Conservation (phyloP, 1,284 basidiomycete genomes). For the Volvariella surrecta region DNA sequence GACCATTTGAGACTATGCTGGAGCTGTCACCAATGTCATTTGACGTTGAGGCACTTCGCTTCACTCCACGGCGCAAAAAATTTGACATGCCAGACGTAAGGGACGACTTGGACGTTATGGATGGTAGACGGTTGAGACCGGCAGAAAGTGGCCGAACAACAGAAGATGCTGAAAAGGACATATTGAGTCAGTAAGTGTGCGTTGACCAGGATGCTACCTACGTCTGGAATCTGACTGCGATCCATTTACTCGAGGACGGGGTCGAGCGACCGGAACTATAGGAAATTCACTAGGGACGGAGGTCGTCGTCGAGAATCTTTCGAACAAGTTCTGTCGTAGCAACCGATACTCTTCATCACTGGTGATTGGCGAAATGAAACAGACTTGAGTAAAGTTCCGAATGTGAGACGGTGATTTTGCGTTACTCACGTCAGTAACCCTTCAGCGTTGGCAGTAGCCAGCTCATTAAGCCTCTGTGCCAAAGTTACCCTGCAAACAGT, state of each 20-base stretch:
- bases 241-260: slow-evolving; percentile 19
- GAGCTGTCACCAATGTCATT: slow-evolving; percentile 40
- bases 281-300: slow-evolving; percentile 51
- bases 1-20: slow-evolving; percentile 43
- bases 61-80: slow-evolving; percentile 48
- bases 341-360: slow-evolving; percentile 76
- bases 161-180: slow-evolving; percentile 9
- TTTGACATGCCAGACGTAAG: slow-evolving; percentile 50
- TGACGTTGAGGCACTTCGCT: slow-evolving; percentile 34
- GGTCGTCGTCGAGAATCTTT: slow-evolving; percentile 53
- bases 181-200: neutral
- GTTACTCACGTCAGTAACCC: slow-evolving; percentile 61
- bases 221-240: slow-evolving; percentile 20
- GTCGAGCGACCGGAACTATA: slow-evolving; percentile 41
- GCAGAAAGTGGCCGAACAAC: slow-evolving; percentile 32
- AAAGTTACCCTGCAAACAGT: slow-evolving; percentile 45
- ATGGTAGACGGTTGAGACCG: slow-evolving; percentile 48
- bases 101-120: slow-evolving; percentile 52
- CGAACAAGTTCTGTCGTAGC: slow-evolving; percentile 68
- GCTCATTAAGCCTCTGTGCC: slow-evolving; percentile 67
- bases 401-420: no score
- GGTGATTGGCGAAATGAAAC: no score
- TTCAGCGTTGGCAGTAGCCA: slow-evolving; percentile 69
- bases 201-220: slow-evolving; percentile 9
- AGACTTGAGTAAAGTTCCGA: slow-evolving; percentile 6